phyloP scores from a whole-genome alignment of 345 rosid species.

The Corchorus capsularis region DNA sequence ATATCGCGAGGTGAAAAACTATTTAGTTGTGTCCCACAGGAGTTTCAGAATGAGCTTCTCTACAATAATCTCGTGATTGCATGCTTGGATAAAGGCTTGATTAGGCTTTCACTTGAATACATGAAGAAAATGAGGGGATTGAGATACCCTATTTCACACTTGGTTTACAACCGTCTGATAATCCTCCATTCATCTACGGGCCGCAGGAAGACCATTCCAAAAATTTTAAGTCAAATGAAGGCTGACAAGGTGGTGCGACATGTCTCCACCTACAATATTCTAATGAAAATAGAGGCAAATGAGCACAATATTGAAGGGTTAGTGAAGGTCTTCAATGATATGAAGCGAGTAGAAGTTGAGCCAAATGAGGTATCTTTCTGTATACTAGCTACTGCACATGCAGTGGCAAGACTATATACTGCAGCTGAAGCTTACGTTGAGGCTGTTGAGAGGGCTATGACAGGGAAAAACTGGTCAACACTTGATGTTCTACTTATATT shows the following conservation, averaged over 20 bases:
- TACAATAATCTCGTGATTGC: conserved; percentile 86
- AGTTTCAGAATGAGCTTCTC: conserved; percentile 85
- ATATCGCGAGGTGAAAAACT: conserved; percentile 74
- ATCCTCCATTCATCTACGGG: conserved; percentile 73
- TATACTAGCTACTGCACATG: conserved; percentile 86
- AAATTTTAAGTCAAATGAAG: conserved; percentile 80
- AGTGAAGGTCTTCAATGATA: conserved; percentile 56
- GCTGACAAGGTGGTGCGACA: conserved; percentile 80
- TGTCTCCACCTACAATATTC: conserved; percentile 83
- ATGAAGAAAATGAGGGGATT: conserved; percentile 96
- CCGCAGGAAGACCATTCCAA: conserved; percentile 64
- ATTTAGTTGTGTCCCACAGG: conserved; percentile 63
- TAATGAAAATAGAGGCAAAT: conserved; percentile 90
- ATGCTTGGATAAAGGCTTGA: conserved; percentile 74
- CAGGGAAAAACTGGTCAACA: conserved; percentile 84
- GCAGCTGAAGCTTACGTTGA: conserved; percentile 78
- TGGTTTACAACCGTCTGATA: conserved; percentile 82
- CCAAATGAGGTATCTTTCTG: conserved; percentile 82
- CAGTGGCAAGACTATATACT: conserved; percentile 77
- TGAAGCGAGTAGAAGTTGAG: conserved; percentile 65
- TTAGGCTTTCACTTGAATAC: conserved; percentile 74
- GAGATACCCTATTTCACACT: conserved; percentile 64
- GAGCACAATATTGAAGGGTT: conserved; percentile 75
- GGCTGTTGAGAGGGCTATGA: conserved; percentile 66
- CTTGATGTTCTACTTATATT: conserved; percentile 76